phyloP scores from a whole-genome alignment of 1,139 yeast species.

The Taphrina wiesneri region DNA sequence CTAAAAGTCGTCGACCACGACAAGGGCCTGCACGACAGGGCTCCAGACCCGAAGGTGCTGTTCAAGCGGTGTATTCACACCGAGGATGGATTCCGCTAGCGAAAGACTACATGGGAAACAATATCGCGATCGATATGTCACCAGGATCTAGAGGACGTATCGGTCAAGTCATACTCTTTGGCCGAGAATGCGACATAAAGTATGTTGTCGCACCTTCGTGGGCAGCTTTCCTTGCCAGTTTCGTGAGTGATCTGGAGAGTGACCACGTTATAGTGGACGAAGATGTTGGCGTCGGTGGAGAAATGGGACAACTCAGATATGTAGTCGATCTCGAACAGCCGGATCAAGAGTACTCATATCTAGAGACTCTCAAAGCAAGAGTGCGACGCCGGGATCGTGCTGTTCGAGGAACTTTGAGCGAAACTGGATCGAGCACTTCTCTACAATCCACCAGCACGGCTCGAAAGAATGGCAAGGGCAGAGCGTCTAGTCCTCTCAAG shows the following conservation, averaged over 20 bases:
- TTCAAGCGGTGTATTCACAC: slow-evolving; percentile 76
- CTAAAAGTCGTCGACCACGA: slow-evolving; percentile 2
- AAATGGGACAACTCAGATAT: slow-evolving; percentile 25
- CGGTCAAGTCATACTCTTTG: slow-evolving; percentile 87
- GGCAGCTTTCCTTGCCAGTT: slow-evolving; percentile 77
- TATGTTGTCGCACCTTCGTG: slow-evolving; percentile 75
- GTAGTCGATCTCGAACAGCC: slow-evolving; percentile 13
- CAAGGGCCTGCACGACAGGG: slow-evolving; percentile 15
- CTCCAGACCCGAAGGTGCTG: slow-evolving; percentile 64
- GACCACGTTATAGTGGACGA: slow-evolving; percentile 71
- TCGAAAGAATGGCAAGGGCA: slow-evolving; percentile 17
- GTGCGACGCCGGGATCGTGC: slow-evolving; percentile 31
- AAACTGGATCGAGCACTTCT: neutral
- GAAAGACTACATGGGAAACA: slow-evolving; percentile 86
- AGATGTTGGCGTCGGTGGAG: slow-evolving; percentile 43
- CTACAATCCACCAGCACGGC: neutral
- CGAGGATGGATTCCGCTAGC: slow-evolving; percentile 88
- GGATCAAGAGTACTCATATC: slow-evolving; percentile 12
- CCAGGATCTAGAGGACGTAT: slow-evolving; percentile 73
- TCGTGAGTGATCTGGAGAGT: slow-evolving; percentile 79
- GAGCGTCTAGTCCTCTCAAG: slow-evolving; percentile 24
- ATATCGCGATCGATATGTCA: slow-evolving; percentile 82
- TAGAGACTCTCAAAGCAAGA: slow-evolving; percentile 25
- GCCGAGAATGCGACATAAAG: slow-evolving; percentile 85
- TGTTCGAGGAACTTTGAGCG: slow-evolving; percentile 18